phyloP scores from a whole-genome alignment of 2,329 filamentous ascomycete species.

The Lecanosticta acicola region DNA sequence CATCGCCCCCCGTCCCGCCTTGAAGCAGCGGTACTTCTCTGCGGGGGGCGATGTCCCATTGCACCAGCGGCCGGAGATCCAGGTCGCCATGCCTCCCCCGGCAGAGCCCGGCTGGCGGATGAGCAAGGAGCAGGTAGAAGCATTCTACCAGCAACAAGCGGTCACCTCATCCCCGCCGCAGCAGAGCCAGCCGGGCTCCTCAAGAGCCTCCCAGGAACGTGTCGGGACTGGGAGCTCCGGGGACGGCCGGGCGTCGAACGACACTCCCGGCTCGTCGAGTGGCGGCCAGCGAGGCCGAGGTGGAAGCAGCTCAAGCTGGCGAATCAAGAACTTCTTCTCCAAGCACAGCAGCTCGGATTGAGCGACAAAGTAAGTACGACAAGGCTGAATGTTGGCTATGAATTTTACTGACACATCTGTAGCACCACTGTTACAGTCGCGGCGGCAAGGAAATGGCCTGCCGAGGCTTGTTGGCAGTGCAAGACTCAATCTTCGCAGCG shows the following conservation, averaged over 20 bases:
- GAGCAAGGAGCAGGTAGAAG: constrained; percentile 9
- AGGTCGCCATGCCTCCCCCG: not conserved
- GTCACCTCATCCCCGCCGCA: too few relatives aligned
- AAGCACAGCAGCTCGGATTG: constrained; percentile 1
- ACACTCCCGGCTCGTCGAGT: too few relatives aligned
- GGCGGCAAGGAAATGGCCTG: constrained; percentile 20
- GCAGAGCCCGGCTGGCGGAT: constrained; percentile 2
- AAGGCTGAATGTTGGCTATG: not conserved
- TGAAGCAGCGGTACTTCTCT: constrained; percentile 26
- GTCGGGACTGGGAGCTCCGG: too few relatives aligned
- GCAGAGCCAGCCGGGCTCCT: too few relatives aligned
- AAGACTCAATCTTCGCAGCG: constrained; percentile 26
- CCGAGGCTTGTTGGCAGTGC: constrained; percentile 31
- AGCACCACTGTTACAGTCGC: constrained; percentile 32
- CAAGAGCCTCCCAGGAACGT: too few relatives aligned
- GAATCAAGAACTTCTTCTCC: too few relatives aligned
- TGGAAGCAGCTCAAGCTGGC: too few relatives aligned
- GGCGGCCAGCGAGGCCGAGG: too few relatives aligned
- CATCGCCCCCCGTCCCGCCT: constrained; percentile 16
- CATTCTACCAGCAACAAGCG: too few relatives aligned
- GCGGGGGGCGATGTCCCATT: constrained; percentile 24
- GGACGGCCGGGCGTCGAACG: too few relatives aligned
- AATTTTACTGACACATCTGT: constrained; percentile 9
- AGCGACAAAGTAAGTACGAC: not conserved
- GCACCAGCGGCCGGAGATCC: constrained; percentile 22